Conservation (phyloP, 1,139 yeast species). For the Nakaseomyces delphensis region DNA sequence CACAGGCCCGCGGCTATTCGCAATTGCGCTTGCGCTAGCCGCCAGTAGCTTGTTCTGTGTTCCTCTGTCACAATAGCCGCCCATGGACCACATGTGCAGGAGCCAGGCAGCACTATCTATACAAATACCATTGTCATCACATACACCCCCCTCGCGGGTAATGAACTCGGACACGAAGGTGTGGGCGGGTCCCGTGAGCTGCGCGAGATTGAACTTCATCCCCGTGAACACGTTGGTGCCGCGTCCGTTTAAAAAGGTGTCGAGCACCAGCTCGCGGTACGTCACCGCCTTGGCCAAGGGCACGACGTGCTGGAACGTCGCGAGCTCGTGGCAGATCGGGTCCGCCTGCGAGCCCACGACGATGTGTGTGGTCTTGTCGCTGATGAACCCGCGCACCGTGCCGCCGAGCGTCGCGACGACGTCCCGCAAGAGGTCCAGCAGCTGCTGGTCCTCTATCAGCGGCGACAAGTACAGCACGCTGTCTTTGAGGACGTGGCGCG, state of each 20-base stretch:
- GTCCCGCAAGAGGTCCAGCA: conserved; percentile 46
- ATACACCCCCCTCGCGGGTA: neutral
- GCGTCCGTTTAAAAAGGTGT: too few relatives aligned
- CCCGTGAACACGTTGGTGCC: neutral
- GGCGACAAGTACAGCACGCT: neutral
- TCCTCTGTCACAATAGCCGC: neutral
- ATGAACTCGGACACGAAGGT: neutral
- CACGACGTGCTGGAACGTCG: too few relatives aligned
- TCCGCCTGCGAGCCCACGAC: neutral
- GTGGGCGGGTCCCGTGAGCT: neutral
- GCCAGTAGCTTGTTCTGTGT: neutral
- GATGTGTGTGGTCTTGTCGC: conserved; percentile 4
- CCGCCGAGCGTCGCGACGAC: neutral
- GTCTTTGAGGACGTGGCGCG: neutral
- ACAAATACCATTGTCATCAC: too few relatives aligned
- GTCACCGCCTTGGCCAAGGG: too few relatives aligned
- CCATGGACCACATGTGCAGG: neutral
- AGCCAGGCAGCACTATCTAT: conserved; percentile 1
- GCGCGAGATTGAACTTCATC: neutral
- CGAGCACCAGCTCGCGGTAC: too few relatives aligned
- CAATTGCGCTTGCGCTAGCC: too few relatives aligned
- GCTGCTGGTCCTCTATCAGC: neutral
- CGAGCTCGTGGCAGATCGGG: neutral
- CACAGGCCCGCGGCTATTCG: too few relatives aligned
- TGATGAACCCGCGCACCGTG: neutral